Base-by-base conservation (phyloP, 164 flowering plant genomes). In the Kalanchoe fedtschenkoi region DNA sequence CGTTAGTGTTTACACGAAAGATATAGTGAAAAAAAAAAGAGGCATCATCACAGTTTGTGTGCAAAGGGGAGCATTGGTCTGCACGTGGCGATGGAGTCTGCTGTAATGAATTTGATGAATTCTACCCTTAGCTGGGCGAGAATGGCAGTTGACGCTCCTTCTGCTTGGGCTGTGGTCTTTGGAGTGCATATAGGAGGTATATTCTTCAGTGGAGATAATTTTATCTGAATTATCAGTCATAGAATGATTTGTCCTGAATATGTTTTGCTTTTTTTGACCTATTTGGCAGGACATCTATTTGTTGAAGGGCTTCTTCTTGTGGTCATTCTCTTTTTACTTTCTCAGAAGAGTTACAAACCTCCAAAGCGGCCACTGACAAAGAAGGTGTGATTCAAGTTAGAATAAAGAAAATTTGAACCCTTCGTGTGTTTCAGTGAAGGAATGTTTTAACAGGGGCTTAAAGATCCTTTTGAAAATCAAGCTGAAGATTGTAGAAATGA, bases 331-430 rank as follows among this genome's bases (percentile, higher is more conserved):
- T 83, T 80, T 73, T 74, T 86, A 30, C 85, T 93, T 43, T 71
- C 89, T 19, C 95, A 82, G 67, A 93, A 93, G 67, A 88, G 97
- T 84, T 93, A 93, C 78, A 90, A 84, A 75, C 97, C 96, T 42
- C 97, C 99, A 37, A 88, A 87, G 71, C 73, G 84, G 39, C 97
- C 99, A 14, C 68, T 93, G 57, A 84, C 95, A 32, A 71, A 85
- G 62, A 80, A 83, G 91, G 95, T 83, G 35, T 34, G 64, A 66
- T 4, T 39, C 1, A 6, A 14, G 29, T 2, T n/a, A 37, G 39
- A 41, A n/a, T n/a, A 17, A 32, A 32, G 24, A 32, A 32, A n/a
- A n/a, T n/a, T n/a, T n/a, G n/a, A n/a, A n/a, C 41, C 28, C 61
- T 34, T n/a, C 34, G 24, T 19, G 9, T 58, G 38, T 10, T 58